Evolutionary conservation across 768 basidiomycete genomes (phyloP), one percentile per base, ranked within the genome.

Genomic region (Mycena belliarum): DNA sequence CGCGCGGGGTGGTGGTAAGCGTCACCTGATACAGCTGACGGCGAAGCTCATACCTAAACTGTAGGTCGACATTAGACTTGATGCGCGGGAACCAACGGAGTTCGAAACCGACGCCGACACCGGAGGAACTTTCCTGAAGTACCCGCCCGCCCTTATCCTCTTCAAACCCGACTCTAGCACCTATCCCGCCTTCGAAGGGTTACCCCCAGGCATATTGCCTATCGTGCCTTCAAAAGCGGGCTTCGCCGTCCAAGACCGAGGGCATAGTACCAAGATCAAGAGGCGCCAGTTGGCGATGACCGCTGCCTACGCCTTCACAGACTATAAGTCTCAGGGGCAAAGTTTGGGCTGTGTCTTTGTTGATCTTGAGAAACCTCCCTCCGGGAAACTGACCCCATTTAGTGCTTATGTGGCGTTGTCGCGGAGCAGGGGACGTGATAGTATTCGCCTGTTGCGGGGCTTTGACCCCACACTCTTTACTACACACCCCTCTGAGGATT

Each of bases 261-360:
- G 7, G 41, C 15, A 18, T 20, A n/a, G n/a, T n/a, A n/a, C 42
- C 8, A 65, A 52, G 14, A 61, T 74, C 0, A 57, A 14, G 3
- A 44, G 72, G 7, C 14, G 48, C 3, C 75, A 78, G 55, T 61
- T 69, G 14, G 61, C 75, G 0, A 49, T 80, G 1, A 74, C 70
- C 0, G 52, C 65, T 0, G 75, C 65, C n/a, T 78, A 76, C 49
- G 73, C 74, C 0, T 78, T 79, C 59, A 78, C 75, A 0, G 29
- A 32, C 29, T 32, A 32, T 14, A 32, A 32, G 29, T 32, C 29
- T 6, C 29, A 32, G 14, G 29, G 29, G 29, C 29, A 32, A 14
- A 7, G 7, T 6, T 14, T 32, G 7, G 29, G 29, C 6, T 32
- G 14, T 32, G 29, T 32, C 14, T 32, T 6, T 14, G 14, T 32